Evolutionary conservation across 805 yeast genomes (phyloP).

Genomic region (Nakazawaea wickerhamii): DNA sequence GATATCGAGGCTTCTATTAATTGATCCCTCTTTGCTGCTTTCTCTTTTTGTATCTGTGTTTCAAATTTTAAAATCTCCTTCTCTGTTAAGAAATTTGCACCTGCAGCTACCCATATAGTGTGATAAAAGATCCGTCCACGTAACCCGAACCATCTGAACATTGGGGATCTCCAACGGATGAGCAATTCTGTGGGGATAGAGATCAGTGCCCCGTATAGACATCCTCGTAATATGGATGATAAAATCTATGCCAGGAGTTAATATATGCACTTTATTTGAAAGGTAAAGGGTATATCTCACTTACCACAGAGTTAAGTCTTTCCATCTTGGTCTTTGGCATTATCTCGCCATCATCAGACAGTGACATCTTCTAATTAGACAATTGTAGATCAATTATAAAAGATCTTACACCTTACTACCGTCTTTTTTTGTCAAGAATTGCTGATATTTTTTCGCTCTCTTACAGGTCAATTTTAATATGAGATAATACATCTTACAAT

Average conservation of each 20-base stretch:
- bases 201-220: conserved; percentile 31
- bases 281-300: neutral
- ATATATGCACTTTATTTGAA: neutral
- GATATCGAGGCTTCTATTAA: conserved; percentile 28
- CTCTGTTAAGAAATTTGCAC: conserved; percentile 31
- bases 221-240: conserved; percentile 28
- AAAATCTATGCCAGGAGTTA: conserved; percentile 15
- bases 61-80: conserved; percentile 29
- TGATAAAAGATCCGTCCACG: conserved; percentile 32
- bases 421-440: too few relatives aligned
- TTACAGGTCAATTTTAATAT: too few relatives aligned
- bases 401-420: too few relatives aligned
- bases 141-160: conserved; percentile 30
- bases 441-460: too few relatives aligned
- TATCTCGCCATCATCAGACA: neutral
- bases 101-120: conserved; percentile 31
- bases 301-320: conserved; percentile 11
- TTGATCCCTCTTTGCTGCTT: conserved; percentile 25
- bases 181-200: conserved; percentile 32
- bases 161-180: conserved; percentile 31
- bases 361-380: neutral
- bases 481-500: too few relatives aligned
- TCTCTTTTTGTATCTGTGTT: conserved; percentile 24
- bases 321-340: conserved; percentile 10
- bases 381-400: too few relatives aligned